Conservation (phyloP, 1,284 basidiomycete species). For the Fistulina hepatica region DNA sequence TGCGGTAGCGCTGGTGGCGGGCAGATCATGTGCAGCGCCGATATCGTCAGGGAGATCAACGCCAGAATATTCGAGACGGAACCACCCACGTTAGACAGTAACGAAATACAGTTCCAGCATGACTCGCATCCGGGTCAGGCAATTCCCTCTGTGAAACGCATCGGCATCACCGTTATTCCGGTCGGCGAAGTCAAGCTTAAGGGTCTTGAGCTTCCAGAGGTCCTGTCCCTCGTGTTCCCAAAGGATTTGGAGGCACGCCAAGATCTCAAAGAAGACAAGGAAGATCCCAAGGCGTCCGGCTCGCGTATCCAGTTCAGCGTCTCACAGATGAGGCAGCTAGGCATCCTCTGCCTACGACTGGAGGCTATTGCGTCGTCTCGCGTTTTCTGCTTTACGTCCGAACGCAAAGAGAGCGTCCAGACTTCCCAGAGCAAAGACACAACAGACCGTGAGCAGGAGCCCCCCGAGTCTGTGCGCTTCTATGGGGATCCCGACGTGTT, state of each 20-base stretch:
- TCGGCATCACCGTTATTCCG: conserved; percentile 66
- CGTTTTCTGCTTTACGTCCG: conserved; percentile 42
- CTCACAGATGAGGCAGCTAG: conserved; percentile 70
- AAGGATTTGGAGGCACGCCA: conserved; percentile 65
- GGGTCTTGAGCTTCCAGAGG: conserved; percentile 86
- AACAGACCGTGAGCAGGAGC: conserved; percentile 15
- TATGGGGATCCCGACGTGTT: conserved; percentile 56
- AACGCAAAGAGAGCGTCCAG: conserved; percentile 39
- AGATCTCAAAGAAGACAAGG: conserved; percentile 42
- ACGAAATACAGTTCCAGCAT: conserved; percentile 43
- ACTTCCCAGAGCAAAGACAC: conserved; percentile 24
- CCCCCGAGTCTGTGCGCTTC: conserved; percentile 25
- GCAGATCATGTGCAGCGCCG: conserved; percentile 88
- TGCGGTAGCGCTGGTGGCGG: conserved; percentile 81
- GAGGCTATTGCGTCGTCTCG: conserved; percentile 69
- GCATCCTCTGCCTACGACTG: conserved; percentile 68
- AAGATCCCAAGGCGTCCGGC: conserved; percentile 34
- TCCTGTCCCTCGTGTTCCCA: conserved; percentile 80
- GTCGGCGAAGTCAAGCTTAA: conserved; percentile 92
- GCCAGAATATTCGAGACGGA: conserved; percentile 47
- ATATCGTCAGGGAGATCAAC: conserved; percentile 80
- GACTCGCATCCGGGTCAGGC: conserved; percentile 43
- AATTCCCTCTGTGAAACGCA: conserved; percentile 61
- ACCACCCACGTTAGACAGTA: conserved; percentile 41
- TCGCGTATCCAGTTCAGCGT: conserved; percentile 62